A percentile compares a stretch with the other conserved stretches of the same genome.
Evolutionary conservation across 192 early-diverging fungal genomes (phyloP).

Genomic region (Fimicolochytrium jonesii): DNA sequence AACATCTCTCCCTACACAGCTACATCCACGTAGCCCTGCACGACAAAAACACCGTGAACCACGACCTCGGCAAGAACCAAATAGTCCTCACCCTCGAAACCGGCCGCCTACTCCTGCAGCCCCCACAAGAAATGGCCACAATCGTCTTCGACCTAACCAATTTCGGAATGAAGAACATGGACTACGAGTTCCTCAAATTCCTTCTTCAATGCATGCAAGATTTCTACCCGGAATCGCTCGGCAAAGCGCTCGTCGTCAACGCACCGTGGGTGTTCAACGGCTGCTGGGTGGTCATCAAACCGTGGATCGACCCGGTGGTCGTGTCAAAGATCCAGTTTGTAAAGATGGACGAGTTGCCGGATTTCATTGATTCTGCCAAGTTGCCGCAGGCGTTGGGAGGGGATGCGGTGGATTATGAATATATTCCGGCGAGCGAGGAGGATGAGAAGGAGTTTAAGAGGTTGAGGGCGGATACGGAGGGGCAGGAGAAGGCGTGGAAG

Average conservation of each 20-base stretch:
- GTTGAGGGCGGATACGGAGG: background rate
- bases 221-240: slow-evolving; percentile 89
- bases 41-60: slow-evolving; percentile 39
- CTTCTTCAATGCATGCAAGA: slow-evolving; percentile 76
- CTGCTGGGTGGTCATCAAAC: slow-evolving; percentile 76
- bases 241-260: slow-evolving; percentile 73
- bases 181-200: slow-evolving; percentile 72
- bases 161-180: slow-evolving; percentile 72
- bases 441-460: slow-evolving; percentile 6
- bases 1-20: too few relatives aligned
- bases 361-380: slow-evolving; percentile 57
- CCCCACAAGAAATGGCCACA: slow-evolving; percentile 49
- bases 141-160: slow-evolving; percentile 76
- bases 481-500: slow-evolving; percentile 1
- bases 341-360: slow-evolving; percentile 47
- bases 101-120: slow-evolving; percentile 47
- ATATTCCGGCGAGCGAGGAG: slow-evolving; percentile 8
- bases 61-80: slow-evolving; percentile 13
- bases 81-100: slow-evolving; percentile 52
- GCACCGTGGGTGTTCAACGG: slow-evolving; percentile 85
- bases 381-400: slow-evolving; percentile 64
- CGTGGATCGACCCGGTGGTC: slow-evolving; percentile 85
- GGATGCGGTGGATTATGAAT: slow-evolving; percentile 8
- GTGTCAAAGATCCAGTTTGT: slow-evolving; percentile 78
- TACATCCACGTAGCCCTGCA: slow-evolving; percentile 48